phyloP scores from a whole-genome alignment of 768 basidiomycete species.

The Collybiopsis luxurians region DNA sequence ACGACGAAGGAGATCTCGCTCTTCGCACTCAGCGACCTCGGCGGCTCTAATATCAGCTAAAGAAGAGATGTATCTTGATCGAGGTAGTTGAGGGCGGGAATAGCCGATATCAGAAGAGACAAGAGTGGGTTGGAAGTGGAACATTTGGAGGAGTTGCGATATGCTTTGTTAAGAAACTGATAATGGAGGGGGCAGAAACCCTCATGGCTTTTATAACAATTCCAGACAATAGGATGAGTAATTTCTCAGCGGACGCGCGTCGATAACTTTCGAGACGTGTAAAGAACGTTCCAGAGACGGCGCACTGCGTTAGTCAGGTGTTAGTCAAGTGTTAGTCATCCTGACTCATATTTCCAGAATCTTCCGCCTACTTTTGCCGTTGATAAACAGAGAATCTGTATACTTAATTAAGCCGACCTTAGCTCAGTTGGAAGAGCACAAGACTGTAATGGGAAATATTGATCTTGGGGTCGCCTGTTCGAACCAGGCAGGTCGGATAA shows the following conservation, averaged over 20 bases:
- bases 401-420: constrained; percentile 28
- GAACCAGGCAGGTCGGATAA: constrained; percentile 7
- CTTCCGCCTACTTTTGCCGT: background rate
- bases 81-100: constrained; percentile 18
- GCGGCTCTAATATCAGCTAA: constrained; percentile 34
- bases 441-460: constrained; percentile 36
- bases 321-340: background rate
- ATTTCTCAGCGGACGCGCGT: constrained; percentile 1
- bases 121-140: background rate
- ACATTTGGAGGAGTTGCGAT: background rate
- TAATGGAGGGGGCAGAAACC: background rate
- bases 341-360: background rate
- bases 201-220: constrained; percentile 1
- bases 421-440: constrained; percentile 53
- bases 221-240: background rate
- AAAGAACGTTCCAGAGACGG: constrained; percentile 4
- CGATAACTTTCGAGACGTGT: background rate
- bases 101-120: constrained; percentile 1
- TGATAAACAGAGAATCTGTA: background rate
- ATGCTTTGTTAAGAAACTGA: background rate
- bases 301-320: too few relatives aligned
- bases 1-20: constrained; percentile 10
- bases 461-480: constrained; percentile 9
- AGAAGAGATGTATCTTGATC: constrained; percentile 34
- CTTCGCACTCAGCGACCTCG: constrained; percentile 19